Evolutionary conservation across 2,329 filamentous ascomycete species (phyloP).

Genomic region (Thelonectria rubi): DNA sequence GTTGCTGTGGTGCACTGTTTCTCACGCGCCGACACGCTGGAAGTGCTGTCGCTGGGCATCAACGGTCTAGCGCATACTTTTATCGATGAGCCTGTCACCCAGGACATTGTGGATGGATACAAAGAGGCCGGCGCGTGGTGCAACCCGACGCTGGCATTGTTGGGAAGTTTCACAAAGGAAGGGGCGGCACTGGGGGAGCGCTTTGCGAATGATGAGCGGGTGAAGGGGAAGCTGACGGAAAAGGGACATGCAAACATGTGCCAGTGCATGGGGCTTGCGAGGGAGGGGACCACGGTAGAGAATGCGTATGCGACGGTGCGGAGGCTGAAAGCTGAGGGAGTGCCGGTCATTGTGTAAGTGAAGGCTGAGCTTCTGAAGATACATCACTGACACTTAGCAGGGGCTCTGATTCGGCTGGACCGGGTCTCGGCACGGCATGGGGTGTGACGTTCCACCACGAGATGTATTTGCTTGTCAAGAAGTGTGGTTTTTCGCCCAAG

Average conservation of each 20-base stretch:
- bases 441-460: conserved; percentile 28
- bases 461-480: conserved; percentile 28
- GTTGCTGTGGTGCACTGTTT: conserved; percentile 43
- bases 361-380: too few relatives aligned
- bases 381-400: conserved; percentile 8
- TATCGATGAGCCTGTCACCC: conserved; percentile 39
- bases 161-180: conserved; percentile 38
- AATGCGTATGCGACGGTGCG: conserved; percentile 28
- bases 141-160: conserved; percentile 36
- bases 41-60: conserved; percentile 40
- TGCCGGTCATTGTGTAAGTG: conserved; percentile 29
- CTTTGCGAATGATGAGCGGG: conserved; percentile 32
- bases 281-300: conserved; percentile 13
- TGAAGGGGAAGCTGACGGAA: conserved; percentile 6
- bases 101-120: conserved; percentile 37
- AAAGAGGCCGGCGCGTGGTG: conserved; percentile 35
- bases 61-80: conserved; percentile 47
- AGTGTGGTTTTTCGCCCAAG: conserved; percentile 25
- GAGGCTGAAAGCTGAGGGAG: conserved; percentile 24
- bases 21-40: conserved; percentile 39
- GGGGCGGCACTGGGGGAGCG: conserved; percentile 31
- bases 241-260: conserved; percentile 3
- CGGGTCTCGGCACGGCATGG: conserved; percentile 23
- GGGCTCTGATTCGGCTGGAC: conserved; percentile 29
- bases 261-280: conserved; percentile 11